Base-by-base conservation (phyloP, 2,329 filamentous ascomycete species). In the Paramyrothecium roridum region DNA sequence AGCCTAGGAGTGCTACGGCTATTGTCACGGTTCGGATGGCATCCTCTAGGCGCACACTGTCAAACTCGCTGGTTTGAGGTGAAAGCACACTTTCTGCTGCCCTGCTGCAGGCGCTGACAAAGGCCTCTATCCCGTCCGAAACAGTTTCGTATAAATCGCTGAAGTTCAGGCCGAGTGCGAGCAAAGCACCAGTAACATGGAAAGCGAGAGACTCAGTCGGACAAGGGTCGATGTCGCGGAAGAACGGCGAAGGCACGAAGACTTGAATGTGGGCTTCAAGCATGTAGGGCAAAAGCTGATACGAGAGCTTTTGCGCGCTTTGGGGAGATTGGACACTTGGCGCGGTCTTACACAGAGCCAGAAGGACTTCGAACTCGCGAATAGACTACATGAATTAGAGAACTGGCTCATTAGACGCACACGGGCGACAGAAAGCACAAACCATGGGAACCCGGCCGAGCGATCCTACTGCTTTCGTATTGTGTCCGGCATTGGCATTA, bases 341-440 rank as follows among this genome's bases (percentile, higher is more conserved):
- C 3, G 93, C 91, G 53, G 93, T 91, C 74, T 93, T 93, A 78
- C 93, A 98, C 23, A 99, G 80, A 47, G 95, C 91, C 23, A 98
- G 76, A 23, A 99, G 81, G 53, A 96, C 90, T 71, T 99, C 93
- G 63, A 96, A 88, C 78, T 99, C 96, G 65, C 90, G 87, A 53
- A 93, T 85, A 53, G 87, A 90, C 91, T 96, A 69, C 21, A 52
- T 20, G 17, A 50, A 55, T 68, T 61, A 68, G 59, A 50, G 47
- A 40, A 21, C 20, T 45, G 52, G n/a, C 50, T 13, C 26, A 40
- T 34, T 30, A 10, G 43, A 22, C 21, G 8, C 23, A 37, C 40
- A 30, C 19, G 20, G 10, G 52, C 21, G 40, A 26, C 26, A 53
- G n/a, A 51, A 52, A 43, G 19, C 40, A 55, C 70, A 61, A 75